Percentiles rank a stretch among this genome's conserved stretches.
Evolutionary conservation across 768 basidiomycete species (phyloP).

Genomic region (Agrocybe pediades): DNA sequence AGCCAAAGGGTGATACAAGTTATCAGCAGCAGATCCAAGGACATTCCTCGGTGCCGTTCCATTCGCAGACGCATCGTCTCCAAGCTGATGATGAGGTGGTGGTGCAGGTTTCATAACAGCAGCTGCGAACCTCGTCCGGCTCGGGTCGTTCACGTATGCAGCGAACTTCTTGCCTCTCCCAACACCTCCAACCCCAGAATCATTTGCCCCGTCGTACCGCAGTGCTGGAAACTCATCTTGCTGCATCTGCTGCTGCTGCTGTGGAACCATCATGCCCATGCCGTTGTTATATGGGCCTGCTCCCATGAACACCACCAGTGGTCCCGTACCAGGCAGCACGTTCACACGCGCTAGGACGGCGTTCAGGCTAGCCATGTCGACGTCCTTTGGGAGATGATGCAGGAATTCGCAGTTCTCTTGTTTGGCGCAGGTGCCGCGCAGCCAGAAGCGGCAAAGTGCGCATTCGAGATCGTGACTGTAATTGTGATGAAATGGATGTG

Average conservation of each 20-base stretch:
- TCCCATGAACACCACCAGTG: constrained; percentile 33
- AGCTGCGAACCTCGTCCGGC: constrained; percentile 86
- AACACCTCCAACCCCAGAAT: constrained; percentile 31
- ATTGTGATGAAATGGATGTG: neutral
- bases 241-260: constrained; percentile 18
- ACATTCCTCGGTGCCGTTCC: constrained; percentile 52
- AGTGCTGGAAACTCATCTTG: constrained; percentile 77
- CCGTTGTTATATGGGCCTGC: constrained; percentile 16
- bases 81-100: constrained; percentile 20
- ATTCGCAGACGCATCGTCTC: constrained; percentile 29
- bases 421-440: constrained; percentile 96
- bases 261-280: no score
- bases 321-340: constrained; percentile 49
- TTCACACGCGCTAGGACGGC: constrained; percentile 68
- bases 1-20: constrained; percentile 63
- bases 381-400: constrained; percentile 86
- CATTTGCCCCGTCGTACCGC: constrained; percentile 40
- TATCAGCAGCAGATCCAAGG: constrained; percentile 62
- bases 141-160: constrained; percentile 71
- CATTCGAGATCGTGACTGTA: constrained; percentile 91
- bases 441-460: constrained; percentile 95
- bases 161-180: constrained; percentile 43
- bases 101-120: constrained; percentile 78
- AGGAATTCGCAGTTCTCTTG: constrained; percentile 96
- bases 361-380: constrained; percentile 73